Conservation (phyloP, 352 stramenopile species). For the Globisporangium heterothallicum region DNA sequence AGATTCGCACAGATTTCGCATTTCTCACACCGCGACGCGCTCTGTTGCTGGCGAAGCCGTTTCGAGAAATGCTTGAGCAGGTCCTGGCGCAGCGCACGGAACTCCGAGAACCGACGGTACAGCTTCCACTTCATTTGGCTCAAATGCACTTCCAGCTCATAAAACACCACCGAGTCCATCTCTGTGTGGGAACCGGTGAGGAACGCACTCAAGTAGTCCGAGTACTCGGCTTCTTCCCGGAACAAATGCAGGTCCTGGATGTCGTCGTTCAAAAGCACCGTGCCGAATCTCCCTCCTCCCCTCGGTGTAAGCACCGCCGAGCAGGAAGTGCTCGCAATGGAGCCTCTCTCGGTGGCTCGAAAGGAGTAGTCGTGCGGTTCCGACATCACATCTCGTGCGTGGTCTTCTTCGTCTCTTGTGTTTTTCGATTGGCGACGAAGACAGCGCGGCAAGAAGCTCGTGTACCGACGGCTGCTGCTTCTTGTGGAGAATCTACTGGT, state of each 20-base stretch:
- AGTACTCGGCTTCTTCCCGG: constrained; percentile 76
- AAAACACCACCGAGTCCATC: constrained; percentile 55
- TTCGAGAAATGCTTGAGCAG: constrained; percentile 57
- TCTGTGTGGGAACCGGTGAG: constrained; percentile 44
- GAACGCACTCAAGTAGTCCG: constrained; percentile 54
- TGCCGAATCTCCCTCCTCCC: constrained; percentile 15
- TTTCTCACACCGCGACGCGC: neutral
- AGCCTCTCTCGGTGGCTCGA: constrained; percentile 4
- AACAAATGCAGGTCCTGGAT: constrained; percentile 46
- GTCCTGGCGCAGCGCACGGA: constrained; percentile 44
- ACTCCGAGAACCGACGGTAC: constrained; percentile 69
- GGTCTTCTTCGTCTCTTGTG: neutral
- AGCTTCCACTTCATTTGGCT: constrained; percentile 59
- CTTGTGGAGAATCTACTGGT: neutral
- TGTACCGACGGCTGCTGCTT: constrained; percentile 6
- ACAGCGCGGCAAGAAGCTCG: constrained; percentile 13
- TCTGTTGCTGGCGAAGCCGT: constrained; percentile 18
- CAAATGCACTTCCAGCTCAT: constrained; percentile 61
- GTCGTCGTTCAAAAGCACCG: constrained; percentile 28
- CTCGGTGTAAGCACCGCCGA: neutral
- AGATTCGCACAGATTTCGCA: constrained; percentile 66
- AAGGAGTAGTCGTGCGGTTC: constrained; percentile 1
- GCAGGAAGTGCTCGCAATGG: neutral
- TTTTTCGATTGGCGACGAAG: constrained; percentile 6
- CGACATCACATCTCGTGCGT: neutral